Percentiles rank a stretch among this genome's conserved stretches.
phyloP scores from a whole-genome alignment of 805 yeast genomes.

The Pichia insulana region DNA sequence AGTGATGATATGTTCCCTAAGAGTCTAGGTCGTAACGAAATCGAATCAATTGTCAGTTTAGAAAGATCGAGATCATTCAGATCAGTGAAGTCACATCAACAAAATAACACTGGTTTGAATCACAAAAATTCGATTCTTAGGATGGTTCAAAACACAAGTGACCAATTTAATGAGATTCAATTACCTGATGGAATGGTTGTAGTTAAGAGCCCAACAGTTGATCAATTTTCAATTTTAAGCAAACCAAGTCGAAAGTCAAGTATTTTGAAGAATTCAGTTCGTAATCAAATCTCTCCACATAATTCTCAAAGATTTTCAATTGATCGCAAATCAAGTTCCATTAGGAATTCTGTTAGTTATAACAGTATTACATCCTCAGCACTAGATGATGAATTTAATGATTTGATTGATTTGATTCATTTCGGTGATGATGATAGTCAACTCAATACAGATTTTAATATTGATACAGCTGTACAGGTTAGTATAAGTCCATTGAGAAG shows the following conservation, averaged over 20 bases:
- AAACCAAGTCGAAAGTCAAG: constrained; percentile 6
- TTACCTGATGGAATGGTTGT: constrained; percentile 39
- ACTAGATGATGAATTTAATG: constrained; percentile 17
- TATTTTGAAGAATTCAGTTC: constrained; percentile 11
- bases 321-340: not conserved
- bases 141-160: constrained; percentile 14
- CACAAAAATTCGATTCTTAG: constrained; percentile 21
- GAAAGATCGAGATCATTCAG: constrained; percentile 57
- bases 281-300: not conserved
- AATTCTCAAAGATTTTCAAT: not conserved
- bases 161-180: constrained; percentile 15
- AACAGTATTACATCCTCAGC: not conserved
- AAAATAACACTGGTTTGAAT: not conserved
- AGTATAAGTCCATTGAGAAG: constrained; percentile 8
- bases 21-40: constrained; percentile 55
- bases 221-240: constrained; percentile 2
- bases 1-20: constrained; percentile 68
- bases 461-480: constrained; percentile 10
- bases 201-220: constrained; percentile 19
- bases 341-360: constrained; percentile 1
- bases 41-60: constrained; percentile 62
- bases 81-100: constrained; percentile 31
- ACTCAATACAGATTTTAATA: constrained; percentile 20
- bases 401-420: constrained; percentile 24
- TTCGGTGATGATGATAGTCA: constrained; percentile 21